phyloP scores from a whole-genome alignment of 2,329 filamentous ascomycete species.

The Fusarium brevicatenulatum region DNA sequence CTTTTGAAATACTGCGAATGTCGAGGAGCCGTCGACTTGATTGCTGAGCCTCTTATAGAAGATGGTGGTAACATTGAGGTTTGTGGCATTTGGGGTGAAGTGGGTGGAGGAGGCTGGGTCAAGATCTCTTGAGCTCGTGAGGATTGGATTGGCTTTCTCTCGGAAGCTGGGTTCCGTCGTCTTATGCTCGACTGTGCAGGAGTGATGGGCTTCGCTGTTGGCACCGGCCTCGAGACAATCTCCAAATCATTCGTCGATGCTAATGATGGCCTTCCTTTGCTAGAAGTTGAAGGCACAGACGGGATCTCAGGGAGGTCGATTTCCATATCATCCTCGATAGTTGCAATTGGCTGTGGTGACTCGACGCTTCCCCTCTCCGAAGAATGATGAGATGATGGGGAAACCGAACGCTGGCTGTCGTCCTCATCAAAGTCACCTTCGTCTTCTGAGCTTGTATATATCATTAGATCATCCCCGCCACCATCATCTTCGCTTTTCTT shows the following conservation, averaged over 20 bases:
- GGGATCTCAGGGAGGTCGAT: constrained; percentile 16
- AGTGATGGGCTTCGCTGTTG: neutral
- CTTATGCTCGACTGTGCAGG: neutral
- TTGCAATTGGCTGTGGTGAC: neutral
- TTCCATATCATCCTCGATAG: constrained; percentile 30
- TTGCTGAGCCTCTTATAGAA: constrained; percentile 20
- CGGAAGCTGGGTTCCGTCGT: neutral
- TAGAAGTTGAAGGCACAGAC: neutral
- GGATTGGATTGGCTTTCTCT: constrained; percentile 2
- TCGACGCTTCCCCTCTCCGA: neutral
- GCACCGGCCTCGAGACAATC: neutral
- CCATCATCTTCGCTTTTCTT: constrained; percentile 5
- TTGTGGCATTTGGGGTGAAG: constrained; percentile 31
- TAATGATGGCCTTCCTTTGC: neutral
- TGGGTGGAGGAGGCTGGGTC: constrained; percentile 22
- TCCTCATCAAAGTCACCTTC: constrained; percentile 7
- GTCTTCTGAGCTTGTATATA: constrained; percentile 32
- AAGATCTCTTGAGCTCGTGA: constrained; percentile 14
- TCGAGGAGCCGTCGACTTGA: constrained; percentile 24
- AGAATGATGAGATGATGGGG: neutral
- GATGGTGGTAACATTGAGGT: constrained; percentile 34
- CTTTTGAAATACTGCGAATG: constrained; percentile 40
- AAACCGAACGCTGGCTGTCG: neutral
- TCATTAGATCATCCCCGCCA: constrained; percentile 9
- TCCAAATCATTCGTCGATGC: neutral